A percentile compares a stretch with the other conserved stretches of the same genome.
Evolutionary conservation across 768 basidiomycete species (phyloP).

Genomic region (Sporobolomyces pararoseus): DNA sequence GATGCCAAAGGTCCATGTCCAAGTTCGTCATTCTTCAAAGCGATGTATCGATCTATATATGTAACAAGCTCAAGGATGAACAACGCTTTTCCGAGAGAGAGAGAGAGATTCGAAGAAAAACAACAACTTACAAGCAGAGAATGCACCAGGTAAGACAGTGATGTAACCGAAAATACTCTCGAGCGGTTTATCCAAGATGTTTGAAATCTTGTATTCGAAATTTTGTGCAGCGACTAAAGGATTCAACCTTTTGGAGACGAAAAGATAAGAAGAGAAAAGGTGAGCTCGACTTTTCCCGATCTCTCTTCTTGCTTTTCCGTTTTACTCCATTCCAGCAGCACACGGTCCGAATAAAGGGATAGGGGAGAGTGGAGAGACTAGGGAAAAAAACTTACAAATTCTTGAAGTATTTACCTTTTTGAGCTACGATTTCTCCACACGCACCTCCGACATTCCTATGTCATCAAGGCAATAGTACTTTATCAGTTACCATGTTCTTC

Average conservation of each 20-base stretch:
- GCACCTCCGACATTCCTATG: conserved; percentile 90
- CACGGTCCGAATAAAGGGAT: no score
- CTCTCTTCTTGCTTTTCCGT: no score
- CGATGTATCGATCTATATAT: conserved; percentile 61
- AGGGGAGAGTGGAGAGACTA: no score
- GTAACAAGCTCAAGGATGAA: no score
- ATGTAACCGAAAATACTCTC: conserved; percentile 61
- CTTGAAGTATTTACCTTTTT: conserved; percentile 86
- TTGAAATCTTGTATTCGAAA: conserved; percentile 87
- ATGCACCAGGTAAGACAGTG: conserved; percentile 75
- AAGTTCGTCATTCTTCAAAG: conserved; percentile 73
- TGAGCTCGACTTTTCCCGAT: no score
- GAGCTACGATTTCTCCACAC: conserved; percentile 56
- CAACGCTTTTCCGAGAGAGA: background rate
- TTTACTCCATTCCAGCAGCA: no score
- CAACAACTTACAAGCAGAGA: conserved; percentile 78
- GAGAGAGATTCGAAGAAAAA: conserved; percentile 47
- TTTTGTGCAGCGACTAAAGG: conserved; percentile 85
- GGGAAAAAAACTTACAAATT: no score
- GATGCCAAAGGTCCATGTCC: conserved; percentile 85
- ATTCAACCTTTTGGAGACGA: no score
- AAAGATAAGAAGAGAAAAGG: no score
- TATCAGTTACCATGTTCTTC: no score
- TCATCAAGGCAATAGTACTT: no score
- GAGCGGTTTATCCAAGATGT: conserved; percentile 72